Base-by-base conservation (phyloP, 345 rosid genomes). In the Hevea brasiliensis region DNA sequence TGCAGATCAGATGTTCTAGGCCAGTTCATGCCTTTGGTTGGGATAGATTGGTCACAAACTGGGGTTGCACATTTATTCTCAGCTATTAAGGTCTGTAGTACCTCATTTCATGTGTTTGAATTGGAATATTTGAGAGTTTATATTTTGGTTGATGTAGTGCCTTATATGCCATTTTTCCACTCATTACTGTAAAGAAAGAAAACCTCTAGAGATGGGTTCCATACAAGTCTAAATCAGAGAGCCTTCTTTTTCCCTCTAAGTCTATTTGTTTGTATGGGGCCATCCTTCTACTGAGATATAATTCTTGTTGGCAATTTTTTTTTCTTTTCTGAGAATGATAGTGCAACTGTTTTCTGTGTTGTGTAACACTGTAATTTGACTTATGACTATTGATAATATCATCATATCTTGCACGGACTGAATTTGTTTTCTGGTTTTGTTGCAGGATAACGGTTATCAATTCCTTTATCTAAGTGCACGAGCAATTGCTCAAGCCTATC, bases 11-110 rank as follows among this genome's bases (percentile, higher is more conserved):
- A 95, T 77, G 97, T 95, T 68, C 85, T 95, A 70, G 99, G 99
- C 48, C 99, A 95, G 84, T 92, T 95, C 81, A 95, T 95, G 99
- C 99, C 98, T 72, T 74, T 95, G 75, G 96, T 95, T 70, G 98
- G 99, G 58, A 76, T 85, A 68, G 99, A 95, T 78, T 95, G 99
- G 99, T 86, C 92, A 7, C 99, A 95, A 82, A 89, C 87, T 26
- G 99, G 99, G 0, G 99, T 95, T 73, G 84, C 97, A 32, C 96
- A 91, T 89, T 81, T 95, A 65, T 95, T 87, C 82, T 89, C 96
- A 8, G 93, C 94, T 64, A 89, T 95, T 71, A 89, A 92, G 99
- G 99, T 92, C 55, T 51, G 96, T 74, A 61, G 3, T 29, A 63
- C 67, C 62, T 37, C 61, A 65, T 77, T 55, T 74, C 68, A 41